Evolutionary conservation across 495 filamentous ascomycete genomes (phyloP).

Genomic region (Trypethelium eluteriae): DNA sequence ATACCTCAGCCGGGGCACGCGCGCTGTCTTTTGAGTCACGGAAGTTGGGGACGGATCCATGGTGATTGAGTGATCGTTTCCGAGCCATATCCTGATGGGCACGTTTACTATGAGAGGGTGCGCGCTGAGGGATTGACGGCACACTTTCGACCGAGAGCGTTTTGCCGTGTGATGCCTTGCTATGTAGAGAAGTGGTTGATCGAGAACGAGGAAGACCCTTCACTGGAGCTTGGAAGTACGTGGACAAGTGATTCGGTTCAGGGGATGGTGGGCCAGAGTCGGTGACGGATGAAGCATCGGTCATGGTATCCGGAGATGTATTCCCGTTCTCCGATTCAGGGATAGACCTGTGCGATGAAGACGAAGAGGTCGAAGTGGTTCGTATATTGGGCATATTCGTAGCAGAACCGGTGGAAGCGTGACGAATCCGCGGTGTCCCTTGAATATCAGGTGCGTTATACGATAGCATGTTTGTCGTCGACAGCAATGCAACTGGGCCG

Average conservation of each 20-base stretch:
- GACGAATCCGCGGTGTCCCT: slow-evolving; percentile 30
- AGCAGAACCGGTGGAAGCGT: slow-evolving; percentile 31
- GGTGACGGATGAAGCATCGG: slow-evolving; percentile 61
- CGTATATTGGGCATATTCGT: not conserved
- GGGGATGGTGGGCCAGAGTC: slow-evolving; percentile 48
- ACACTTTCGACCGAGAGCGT: slow-evolving; percentile 35
- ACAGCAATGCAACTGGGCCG: slow-evolving; percentile 72
- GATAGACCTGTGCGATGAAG: not conserved
- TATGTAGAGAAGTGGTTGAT: slow-evolving; percentile 26
- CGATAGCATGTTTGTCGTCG: slow-evolving; percentile 91
- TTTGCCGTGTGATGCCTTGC: slow-evolving; percentile 4
- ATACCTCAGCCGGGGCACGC: slow-evolving; percentile 35
- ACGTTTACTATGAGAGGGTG: slow-evolving; percentile 77
- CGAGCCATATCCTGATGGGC: slow-evolving; percentile 59
- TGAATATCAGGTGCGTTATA: slow-evolving; percentile 74
- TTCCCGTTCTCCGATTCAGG: not conserved
- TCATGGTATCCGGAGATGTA: slow-evolving; percentile 53
- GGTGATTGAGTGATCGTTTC: slow-evolving; percentile 53
- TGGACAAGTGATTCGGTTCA: slow-evolving; percentile 70
- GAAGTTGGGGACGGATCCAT: slow-evolving; percentile 40
- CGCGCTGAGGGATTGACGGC: slow-evolving; percentile 64
- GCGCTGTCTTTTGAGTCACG: slow-evolving; percentile 19
- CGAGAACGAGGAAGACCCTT: slow-evolving; percentile 35
- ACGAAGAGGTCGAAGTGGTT: not conserved
- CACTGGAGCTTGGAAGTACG: slow-evolving; percentile 59